phyloP scores from a whole-genome alignment of 176 grass and related monocot genomes.

The Musa acuminata region DNA sequence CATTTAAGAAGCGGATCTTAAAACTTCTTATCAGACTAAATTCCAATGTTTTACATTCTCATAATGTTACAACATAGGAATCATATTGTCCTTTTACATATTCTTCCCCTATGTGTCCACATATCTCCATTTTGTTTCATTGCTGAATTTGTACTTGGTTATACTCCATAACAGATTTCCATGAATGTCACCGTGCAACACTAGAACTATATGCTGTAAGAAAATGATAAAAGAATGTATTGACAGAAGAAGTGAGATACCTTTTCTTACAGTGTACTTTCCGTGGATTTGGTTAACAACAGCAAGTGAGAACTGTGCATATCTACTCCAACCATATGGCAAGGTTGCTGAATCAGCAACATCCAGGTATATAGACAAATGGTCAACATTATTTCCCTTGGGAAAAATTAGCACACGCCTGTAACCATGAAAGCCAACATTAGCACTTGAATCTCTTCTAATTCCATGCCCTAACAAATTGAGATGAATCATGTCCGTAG shows the following conservation, averaged over 20 bases:
- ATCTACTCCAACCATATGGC: slow-evolving; percentile 98
- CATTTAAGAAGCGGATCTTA: too few relatives aligned
- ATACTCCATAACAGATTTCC: background rate
- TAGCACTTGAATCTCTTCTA: background rate
- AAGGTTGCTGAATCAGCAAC: slow-evolving; percentile 78
- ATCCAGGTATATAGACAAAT: slow-evolving; percentile 96
- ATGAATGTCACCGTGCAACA: background rate
- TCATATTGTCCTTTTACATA: background rate
- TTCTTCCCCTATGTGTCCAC: background rate
- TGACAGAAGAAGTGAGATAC: slow-evolving; percentile 25
- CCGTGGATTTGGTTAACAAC: slow-evolving; percentile 79
- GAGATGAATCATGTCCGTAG: background rate
- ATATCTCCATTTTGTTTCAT: background rate
- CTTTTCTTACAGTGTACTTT: slow-evolving; percentile 97
- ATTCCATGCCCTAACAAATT: background rate
- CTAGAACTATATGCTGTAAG: background rate
- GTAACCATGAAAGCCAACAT: slow-evolving; percentile 16
- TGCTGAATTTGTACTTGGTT: background rate
- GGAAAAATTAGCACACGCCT: slow-evolving; percentile 98
- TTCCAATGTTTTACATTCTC: background rate
- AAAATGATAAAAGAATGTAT: slow-evolving; percentile 10
- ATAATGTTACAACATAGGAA: background rate
- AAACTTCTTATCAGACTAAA: too few relatives aligned
- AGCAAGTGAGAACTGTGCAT: slow-evolving; percentile 88
- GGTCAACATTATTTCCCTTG: slow-evolving; percentile 94